phyloP scores from a whole-genome alignment of 192 early-diverging fungal species.

The Entophlyctis luteolus region DNA sequence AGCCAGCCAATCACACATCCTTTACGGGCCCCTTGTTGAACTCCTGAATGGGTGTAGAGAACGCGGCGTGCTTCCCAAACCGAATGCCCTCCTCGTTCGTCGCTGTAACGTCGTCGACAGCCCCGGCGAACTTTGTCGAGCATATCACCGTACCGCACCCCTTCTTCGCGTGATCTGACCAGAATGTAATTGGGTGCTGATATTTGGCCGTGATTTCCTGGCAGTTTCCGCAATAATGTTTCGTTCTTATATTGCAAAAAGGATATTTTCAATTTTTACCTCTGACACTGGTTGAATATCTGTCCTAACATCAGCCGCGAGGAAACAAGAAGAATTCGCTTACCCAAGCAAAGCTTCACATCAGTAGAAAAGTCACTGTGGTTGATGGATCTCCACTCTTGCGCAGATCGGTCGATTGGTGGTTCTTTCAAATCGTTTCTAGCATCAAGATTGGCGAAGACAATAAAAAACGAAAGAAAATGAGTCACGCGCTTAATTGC shows the following conservation, averaged over 20 bases:
- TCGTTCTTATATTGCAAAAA: too few species aligned
- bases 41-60: conserved; percentile 49
- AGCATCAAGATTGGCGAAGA: not conserved
- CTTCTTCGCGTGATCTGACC: conserved; percentile 43
- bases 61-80: conserved; percentile 48
- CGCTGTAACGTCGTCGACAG: conserved; percentile 17
- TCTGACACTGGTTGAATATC: too few species aligned
- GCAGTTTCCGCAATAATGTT: too few species aligned
- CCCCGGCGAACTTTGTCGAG: conserved; percentile 20
- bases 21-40: conserved; percentile 38
- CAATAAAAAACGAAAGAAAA: not conserved
- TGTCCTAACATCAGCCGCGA: too few species aligned
- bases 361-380: conserved; percentile 30
- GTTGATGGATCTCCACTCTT: conserved; percentile 40
- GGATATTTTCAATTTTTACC: too few species aligned
- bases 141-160: conserved; percentile 45
- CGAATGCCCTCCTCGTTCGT: conserved; percentile 26
- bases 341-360: not conserved
- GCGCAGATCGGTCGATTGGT: conserved; percentile 31
- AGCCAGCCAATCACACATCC: conserved; percentile 15
- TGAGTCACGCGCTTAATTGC: not conserved
- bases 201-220: conserved; percentile 29
- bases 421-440: conserved; percentile 25
- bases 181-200: conserved; percentile 50
- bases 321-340: too few species aligned